These are phyloP conservation scores for Fonsecaea multimorphosa DNA, from an alignment of 2,329 filamentous ascomycete species.

Conservation along the genomic window DNA sequence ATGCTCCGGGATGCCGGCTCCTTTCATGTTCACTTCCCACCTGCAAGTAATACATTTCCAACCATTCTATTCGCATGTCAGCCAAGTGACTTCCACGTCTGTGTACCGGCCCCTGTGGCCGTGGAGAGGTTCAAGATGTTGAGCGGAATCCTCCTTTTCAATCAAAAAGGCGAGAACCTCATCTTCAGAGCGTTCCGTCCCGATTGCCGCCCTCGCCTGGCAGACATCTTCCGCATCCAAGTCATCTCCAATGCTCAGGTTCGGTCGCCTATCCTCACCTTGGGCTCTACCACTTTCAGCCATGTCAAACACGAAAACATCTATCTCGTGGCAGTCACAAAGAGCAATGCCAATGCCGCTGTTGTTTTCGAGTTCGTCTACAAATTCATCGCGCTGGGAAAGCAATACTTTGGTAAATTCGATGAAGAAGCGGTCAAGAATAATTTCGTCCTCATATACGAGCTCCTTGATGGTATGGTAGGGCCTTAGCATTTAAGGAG, in stretches of 20 bases:
- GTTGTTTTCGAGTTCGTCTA: conserved; percentile 98
- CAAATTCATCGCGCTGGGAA: conserved; percentile 84
- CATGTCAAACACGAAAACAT: conserved; percentile 99
- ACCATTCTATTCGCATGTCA: conserved; percentile 5
- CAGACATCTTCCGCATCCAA: conserved; percentile 99
- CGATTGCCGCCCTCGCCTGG: conserved; percentile 94
- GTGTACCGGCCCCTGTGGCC: conserved; percentile 23
- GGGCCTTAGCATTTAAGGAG: background rate
- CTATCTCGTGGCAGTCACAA: conserved; percentile 95
- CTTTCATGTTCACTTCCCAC: background rate
- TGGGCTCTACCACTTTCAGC: conserved; percentile 97
- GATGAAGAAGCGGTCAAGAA: conserved; percentile 99
- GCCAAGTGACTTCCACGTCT: conserved; percentile 8
- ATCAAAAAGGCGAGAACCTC: conserved; percentile 99
- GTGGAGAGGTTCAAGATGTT: conserved; percentile 66
- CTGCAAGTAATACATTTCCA: background rate
- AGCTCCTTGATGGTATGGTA: conserved; percentile 81
- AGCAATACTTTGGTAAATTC: conserved; percentile 98
- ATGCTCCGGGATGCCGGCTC: background rate
- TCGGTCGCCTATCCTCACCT: conserved; percentile 93
- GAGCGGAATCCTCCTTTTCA: conserved; percentile 96
- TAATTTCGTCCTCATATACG: conserved; percentile 98
- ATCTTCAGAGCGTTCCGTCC: conserved; percentile 99
- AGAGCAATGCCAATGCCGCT: conserved; percentile 98
- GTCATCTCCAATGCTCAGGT: conserved; percentile 99